Evolutionary conservation across 306 rosid genomes (phyloP).

Genomic region (Alnus glutinosa): DNA sequence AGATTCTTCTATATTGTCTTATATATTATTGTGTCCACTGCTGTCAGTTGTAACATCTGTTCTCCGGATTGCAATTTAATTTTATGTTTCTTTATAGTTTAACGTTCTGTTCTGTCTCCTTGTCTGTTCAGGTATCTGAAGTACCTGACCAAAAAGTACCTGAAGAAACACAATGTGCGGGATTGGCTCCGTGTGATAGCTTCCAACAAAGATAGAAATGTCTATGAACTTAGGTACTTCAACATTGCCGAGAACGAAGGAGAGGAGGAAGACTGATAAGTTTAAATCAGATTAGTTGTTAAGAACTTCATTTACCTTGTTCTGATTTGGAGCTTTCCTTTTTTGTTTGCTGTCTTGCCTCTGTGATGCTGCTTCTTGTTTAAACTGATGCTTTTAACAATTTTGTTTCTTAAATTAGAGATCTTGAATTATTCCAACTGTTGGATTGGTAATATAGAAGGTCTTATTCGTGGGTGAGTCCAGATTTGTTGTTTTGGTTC

Average conservation of each 20-base stretch:
- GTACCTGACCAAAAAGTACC: constrained; percentile 56
- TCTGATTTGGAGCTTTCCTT: not conserved
- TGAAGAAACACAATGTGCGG: constrained; percentile 63
- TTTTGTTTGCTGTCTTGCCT: not conserved
- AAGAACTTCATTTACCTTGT: constrained; percentile 17
- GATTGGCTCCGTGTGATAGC: constrained; percentile 67
- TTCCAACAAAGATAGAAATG: constrained; percentile 60
- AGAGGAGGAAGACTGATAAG: constrained; percentile 53
- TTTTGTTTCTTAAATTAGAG: constrained; percentile 22
- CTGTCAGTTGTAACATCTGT: not conserved
- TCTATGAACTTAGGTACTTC: constrained; percentile 64
- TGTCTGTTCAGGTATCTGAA: constrained; percentile 47
- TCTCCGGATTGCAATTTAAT: no score
- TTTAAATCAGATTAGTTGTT: not conserved
- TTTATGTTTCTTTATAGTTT: no score
- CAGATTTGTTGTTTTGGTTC: not conserved
- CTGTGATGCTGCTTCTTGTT: not conserved
- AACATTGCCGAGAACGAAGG: constrained; percentile 65
- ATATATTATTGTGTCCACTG: no score
- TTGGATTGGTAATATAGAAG: not conserved
- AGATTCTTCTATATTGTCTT: not conserved
- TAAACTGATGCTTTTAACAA: constrained; percentile 18
- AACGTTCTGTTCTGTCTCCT: not conserved
- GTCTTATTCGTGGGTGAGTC: not conserved
- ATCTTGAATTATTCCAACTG: constrained; percentile 6